Percentiles rank a stretch among this genome's conserved stretches.
phyloP scores from a whole-genome alignment of 2,329 filamentous ascomycete genomes.

The Sodiomyces alkalinus region DNA sequence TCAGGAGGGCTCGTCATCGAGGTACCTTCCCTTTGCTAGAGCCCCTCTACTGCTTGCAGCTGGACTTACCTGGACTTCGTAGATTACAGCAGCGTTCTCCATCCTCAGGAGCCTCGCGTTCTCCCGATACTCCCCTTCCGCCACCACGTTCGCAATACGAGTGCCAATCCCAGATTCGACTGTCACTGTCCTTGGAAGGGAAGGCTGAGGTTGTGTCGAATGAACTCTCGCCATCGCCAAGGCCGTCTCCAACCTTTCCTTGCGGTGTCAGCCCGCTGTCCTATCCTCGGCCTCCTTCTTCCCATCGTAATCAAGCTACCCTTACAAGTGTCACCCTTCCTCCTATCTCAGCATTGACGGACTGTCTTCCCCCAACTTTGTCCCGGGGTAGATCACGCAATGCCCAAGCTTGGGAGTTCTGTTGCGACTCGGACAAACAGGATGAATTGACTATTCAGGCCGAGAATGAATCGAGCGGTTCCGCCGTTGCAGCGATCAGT shows the following conservation, averaged over 20 bases:
- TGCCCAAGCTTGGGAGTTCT: constrained; percentile 81
- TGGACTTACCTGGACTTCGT: no score
- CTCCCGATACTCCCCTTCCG: constrained; percentile 23
- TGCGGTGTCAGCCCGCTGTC: no score
- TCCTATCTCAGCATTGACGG: constrained; percentile 36
- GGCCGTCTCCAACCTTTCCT: constrained; percentile 34
- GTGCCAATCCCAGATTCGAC: constrained; percentile 44
- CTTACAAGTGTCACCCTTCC: constrained; percentile 42
- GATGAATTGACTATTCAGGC: constrained; percentile 70
- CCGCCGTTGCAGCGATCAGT: constrained; percentile 67
- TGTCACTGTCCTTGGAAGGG: constrained; percentile 76
- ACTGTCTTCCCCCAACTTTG: constrained; percentile 37
- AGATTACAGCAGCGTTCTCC: no score
- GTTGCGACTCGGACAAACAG: constrained; percentile 65
- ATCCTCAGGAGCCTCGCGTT: no score
- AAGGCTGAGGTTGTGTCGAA: constrained; percentile 74
- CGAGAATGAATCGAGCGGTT: constrained; percentile 66
- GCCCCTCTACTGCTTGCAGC: no score
- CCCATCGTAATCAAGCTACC: constrained; percentile 60
- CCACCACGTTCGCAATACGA: constrained; percentile 22
- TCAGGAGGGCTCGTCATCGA: no score
- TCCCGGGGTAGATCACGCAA: constrained; percentile 67
- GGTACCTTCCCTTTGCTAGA: no score
- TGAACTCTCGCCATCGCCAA: constrained; percentile 55
- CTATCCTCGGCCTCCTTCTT: constrained; percentile 31